Evolutionary conservation across 1,284 basidiomycete species (phyloP), one percentile per base, ranked within the genome.

Genomic region (Fistulinella cinereoalba): DNA sequence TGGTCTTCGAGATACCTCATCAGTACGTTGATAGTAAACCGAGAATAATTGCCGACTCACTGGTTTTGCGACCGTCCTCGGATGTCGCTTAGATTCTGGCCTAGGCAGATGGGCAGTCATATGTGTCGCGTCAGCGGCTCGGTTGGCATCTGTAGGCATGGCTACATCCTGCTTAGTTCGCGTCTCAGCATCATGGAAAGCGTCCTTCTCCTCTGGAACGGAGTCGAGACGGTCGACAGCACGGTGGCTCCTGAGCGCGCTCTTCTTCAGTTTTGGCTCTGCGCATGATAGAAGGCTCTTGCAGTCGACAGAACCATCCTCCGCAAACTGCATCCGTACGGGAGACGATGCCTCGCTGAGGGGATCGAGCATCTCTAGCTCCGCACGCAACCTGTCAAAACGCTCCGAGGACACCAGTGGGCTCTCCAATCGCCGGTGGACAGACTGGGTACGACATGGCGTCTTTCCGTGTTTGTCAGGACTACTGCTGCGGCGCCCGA

Each of bases 321-420:
- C 33, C 23, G 3, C 21, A 36, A 11, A 9, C 3, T 46, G 37
- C 18, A 24, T 18, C 13, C 16, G 41, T 31, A 46, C 33, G 31
- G 49, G 44, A 15, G 46, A 10, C 19, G 46, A 24, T 28, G 31
- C 45, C 27, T 45, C 36, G 1, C 13, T 41, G 12, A 40, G 47
- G 25, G 15, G n/a, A n/a, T n/a, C 43, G 40, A 63, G 56, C 5
- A 49, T 52, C 19, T 46, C 44, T 4, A 63, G 44, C 31, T 59
- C 46, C 4, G 37, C 42, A 6, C 51, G 57, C 9, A 67, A 36
- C 6, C 44, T 53, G 19, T 52, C 21, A 19, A 61, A 34, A 23
- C 57, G 62, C 45, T 67, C 64, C 51, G 60, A 56, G 62, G 65
- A 63, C n/a, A 63, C 44, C 18, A 49, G 22, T 13, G 61, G 52